phyloP scores from a whole-genome alignment of 495 filamentous ascomycete species.

The Opeltia flavorubescens region DNA sequence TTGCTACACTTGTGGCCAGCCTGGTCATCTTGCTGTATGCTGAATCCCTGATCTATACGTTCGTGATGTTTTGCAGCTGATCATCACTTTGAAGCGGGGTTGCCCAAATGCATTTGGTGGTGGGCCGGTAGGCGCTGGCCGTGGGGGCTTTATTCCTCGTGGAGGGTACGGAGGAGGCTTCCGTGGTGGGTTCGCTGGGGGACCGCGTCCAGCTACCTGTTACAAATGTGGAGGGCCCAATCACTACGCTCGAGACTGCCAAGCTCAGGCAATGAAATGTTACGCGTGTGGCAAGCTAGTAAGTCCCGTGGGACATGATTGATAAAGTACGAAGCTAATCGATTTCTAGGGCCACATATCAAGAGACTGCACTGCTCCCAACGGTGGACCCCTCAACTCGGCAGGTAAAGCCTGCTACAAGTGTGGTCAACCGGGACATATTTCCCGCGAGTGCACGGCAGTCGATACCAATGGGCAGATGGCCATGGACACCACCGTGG shows the following conservation, averaged over 20 bases:
- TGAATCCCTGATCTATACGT: constrained; percentile 2
- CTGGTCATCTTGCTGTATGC: constrained; percentile 74
- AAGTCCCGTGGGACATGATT: constrained; percentile 10
- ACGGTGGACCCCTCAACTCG: constrained; percentile 88
- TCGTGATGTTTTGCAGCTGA: no score
- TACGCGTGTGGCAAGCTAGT: constrained; percentile 94
- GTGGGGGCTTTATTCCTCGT: constrained; percentile 50
- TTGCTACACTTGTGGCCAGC: constrained; percentile 91
- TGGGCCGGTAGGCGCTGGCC: constrained; percentile 38
- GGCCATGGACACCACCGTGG: constrained; percentile 29
- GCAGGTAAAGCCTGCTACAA: constrained; percentile 98
- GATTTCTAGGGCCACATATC: constrained; percentile 75
- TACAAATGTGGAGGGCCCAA: constrained; percentile 99
- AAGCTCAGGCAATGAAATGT: constrained; percentile 99
- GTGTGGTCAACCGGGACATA: constrained; percentile 90
- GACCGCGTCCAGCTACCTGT: constrained; percentile 78
- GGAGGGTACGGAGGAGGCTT: constrained; percentile 54
- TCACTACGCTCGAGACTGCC: constrained; percentile 97
- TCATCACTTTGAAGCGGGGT: constrained; percentile 43
- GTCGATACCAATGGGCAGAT: constrained; percentile 41
- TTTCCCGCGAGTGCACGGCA: constrained; percentile 78
- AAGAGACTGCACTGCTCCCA: constrained; percentile 92
- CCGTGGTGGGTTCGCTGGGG: constrained; percentile 54
- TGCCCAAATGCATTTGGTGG: constrained; percentile 55
- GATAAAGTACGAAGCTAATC: neutral